Evolutionary conservation across 805 yeast genomes (phyloP).

Genomic region (Babjeviella inositovora): DNA sequence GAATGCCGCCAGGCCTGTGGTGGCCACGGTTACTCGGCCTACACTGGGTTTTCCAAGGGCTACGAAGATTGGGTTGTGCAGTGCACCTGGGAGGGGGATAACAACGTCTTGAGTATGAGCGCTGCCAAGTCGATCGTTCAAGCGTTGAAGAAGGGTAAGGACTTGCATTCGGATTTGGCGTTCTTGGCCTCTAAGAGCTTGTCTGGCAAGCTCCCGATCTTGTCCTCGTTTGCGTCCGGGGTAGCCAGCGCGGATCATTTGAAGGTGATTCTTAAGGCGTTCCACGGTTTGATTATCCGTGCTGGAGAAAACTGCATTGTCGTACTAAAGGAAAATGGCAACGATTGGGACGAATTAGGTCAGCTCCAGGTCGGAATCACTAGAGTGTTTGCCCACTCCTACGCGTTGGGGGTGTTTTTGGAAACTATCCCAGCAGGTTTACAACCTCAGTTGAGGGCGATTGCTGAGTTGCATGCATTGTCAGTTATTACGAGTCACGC

Average conservation of each 20-base stretch:
- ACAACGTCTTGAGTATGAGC: conserved; percentile 70
- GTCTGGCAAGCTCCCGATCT: no score
- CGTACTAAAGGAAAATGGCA: conserved; percentile 13
- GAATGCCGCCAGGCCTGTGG: conserved; percentile 91
- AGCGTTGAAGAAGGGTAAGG: conserved; percentile 24
- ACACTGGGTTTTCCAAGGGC: conserved; percentile 80
- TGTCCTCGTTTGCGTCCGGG: no score
- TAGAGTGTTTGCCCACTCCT: conserved; percentile 33
- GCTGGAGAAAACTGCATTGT: conserved; percentile 13
- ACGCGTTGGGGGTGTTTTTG: conserved; percentile 20
- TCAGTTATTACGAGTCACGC: conserved; percentile 14
- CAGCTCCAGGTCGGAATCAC: conserved; percentile 27
- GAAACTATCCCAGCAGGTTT: conserved; percentile 15
- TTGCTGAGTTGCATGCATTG: conserved; percentile 16
- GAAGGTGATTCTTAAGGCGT: conserved; percentile 15
- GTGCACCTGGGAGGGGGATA: conserved; percentile 98
- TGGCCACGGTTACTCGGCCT: conserved; percentile 93
- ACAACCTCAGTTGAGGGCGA: conserved; percentile 12
- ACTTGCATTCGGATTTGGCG: conserved; percentile 25
- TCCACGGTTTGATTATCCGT: conserved; percentile 21
- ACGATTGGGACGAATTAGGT: conserved; percentile 28
- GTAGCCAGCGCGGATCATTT: conserved; percentile 13
- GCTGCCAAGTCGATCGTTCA: conserved; percentile 68
- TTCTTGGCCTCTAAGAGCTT: no score
- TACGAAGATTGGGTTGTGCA: conserved; percentile 93